phyloP scores from a whole-genome alignment of 225 moss, liverwort and hornwort species.

The Lunularia cruciata region DNA sequence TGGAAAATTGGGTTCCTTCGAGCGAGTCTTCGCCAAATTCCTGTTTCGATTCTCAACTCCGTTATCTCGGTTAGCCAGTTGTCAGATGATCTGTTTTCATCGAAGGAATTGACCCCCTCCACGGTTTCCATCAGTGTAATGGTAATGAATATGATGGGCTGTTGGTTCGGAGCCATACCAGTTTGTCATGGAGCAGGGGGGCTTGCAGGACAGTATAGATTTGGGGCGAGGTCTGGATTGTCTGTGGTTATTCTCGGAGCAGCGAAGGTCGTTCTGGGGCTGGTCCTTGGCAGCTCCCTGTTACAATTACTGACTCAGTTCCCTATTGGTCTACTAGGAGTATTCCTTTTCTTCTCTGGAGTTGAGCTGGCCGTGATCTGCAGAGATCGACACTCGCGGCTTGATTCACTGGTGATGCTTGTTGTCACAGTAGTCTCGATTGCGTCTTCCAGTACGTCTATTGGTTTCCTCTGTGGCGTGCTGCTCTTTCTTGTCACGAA shows the following conservation, averaged over 20 bases:
- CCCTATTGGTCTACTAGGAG: constrained; percentile 68
- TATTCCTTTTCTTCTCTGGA: constrained; percentile 65
- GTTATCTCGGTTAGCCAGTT: constrained; percentile 72
- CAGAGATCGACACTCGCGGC: constrained; percentile 55
- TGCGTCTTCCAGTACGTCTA: constrained; percentile 30
- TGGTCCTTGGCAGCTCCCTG: constrained; percentile 66
- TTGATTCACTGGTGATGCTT: constrained; percentile 60
- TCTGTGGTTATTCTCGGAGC: constrained; percentile 78
- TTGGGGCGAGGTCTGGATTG: constrained; percentile 68
- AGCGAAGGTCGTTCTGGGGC: constrained; percentile 50
- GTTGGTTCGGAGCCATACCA: constrained; percentile 88
- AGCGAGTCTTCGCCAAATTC: constrained; percentile 77
- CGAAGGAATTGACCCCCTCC: constrained; percentile 39
- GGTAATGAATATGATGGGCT: constrained; percentile 79
- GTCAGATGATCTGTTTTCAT: constrained; percentile 72
- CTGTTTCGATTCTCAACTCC: constrained; percentile 67
- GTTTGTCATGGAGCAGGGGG: constrained; percentile 85
- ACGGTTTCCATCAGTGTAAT: constrained; percentile 69
- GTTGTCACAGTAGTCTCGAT: constrained; percentile 52
- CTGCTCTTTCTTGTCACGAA: neutral
- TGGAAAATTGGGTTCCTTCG: constrained; percentile 71
- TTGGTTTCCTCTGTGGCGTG: neutral
- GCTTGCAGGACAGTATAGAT: constrained; percentile 78
- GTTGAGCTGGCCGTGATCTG: constrained; percentile 81
- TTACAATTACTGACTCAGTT: constrained; percentile 50